These are phyloP conservation scores for Botrytis elliptica DNA, from an alignment of 2,329 filamentous ascomycete genomes.

Conservation along the genomic window DNA sequence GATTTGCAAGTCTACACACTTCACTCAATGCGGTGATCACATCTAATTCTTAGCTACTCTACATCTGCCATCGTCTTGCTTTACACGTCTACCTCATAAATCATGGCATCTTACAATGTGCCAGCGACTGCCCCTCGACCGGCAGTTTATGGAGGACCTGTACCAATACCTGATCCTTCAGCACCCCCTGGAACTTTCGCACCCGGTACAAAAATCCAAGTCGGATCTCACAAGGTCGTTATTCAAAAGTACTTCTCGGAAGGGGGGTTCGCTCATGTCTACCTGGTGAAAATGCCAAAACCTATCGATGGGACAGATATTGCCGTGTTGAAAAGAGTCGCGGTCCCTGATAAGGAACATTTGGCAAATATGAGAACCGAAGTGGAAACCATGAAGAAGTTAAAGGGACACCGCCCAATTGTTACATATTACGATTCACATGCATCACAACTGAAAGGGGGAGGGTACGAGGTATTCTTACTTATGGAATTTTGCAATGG, in stretches of 20 bases:
- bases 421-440: constrained; percentile 99
- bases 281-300: constrained; percentile 83
- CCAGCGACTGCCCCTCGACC: constrained; percentile 44
- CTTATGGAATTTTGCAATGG: constrained; percentile 98
- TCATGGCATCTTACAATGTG: constrained; percentile 46
- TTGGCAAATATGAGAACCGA: constrained; percentile 96
- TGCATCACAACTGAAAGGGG: constrained; percentile 86
- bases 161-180: constrained; percentile 43
- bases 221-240: constrained; percentile 86
- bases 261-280: constrained; percentile 97
- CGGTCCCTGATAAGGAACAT: constrained; percentile 92
- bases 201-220: constrained; percentile 94
- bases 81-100: constrained; percentile 30
- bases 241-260: constrained; percentile 98
- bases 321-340: constrained; percentile 66
- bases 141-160: constrained; percentile 46
- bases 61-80: constrained; percentile 25
- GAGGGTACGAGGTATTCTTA: constrained; percentile 95
- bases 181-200: constrained; percentile 83
- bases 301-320: constrained; percentile 42
- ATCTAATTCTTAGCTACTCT: constrained; percentile 22
- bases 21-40: constrained; percentile 38
- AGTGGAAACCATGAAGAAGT: constrained; percentile 99
- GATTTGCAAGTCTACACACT: background rate
- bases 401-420: constrained; percentile 94